These are phyloP conservation scores for Solanum arcanum DNA, from an alignment of 257 asterid species.

Conservation along the genomic window DNA sequence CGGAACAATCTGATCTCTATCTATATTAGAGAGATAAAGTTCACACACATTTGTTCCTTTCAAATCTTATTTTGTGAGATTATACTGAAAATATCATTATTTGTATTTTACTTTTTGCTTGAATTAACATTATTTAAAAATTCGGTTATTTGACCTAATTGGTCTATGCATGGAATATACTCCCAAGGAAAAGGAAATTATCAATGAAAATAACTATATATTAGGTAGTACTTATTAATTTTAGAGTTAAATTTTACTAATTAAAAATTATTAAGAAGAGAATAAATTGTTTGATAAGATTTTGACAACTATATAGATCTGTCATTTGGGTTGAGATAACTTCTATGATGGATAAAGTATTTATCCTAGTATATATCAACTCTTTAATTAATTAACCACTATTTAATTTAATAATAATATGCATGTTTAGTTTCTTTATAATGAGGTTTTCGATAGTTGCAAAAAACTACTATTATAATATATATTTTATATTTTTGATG, in stretches of 20 bases:
- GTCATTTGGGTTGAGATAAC: background rate
- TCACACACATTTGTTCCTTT: rapidly evolving
- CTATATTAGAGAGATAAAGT: no score
- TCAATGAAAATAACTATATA: background rate
- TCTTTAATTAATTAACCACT: background rate
- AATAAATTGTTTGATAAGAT: background rate
- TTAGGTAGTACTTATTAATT: background rate
- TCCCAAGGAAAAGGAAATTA: background rate
- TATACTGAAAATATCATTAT: no score
- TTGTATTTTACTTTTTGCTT: background rate
- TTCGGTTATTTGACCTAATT: background rate
- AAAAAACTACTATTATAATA: background rate
- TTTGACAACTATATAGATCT: background rate
- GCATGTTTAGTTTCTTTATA: background rate
- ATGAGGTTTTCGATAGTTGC: background rate
- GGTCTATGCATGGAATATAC: background rate
- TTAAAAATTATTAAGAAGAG: background rate
- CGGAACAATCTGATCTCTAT: background rate
- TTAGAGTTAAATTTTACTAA: background rate
- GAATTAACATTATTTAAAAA: background rate
- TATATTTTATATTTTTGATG: background rate
- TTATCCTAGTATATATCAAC: background rate
- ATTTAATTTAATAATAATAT: background rate
- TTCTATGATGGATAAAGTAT: background rate
- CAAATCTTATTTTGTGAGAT: background rate